These are phyloP conservation scores for Iris macrosiphon DNA, from an alignment of 106 monocot species.

Conservation along the genomic window DNA sequence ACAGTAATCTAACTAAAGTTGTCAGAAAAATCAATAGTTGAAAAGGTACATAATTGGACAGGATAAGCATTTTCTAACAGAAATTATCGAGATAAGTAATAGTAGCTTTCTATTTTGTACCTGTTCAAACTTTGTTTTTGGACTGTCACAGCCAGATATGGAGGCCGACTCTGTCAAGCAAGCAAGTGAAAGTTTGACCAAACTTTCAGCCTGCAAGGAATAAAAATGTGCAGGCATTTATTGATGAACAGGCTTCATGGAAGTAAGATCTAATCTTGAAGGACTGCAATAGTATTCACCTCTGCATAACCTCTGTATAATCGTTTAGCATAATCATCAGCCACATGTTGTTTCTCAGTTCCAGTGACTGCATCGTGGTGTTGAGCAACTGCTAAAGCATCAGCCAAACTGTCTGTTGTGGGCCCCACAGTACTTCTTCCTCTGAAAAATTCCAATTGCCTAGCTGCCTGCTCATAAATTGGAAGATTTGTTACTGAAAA, in stretches of 20 bases:
- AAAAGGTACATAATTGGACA: not conserved
- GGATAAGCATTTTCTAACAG: no score
- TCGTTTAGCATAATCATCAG: conserved; percentile 92
- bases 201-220: conserved; percentile 66
- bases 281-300: conserved; percentile 24
- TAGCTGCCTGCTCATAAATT: conserved; percentile 48
- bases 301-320: conserved; percentile 72
- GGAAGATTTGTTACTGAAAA: not conserved
- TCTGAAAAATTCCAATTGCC: conserved; percentile 87
- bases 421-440: conserved; percentile 44
- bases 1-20: no score
- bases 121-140: conserved; percentile 75
- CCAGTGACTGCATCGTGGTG: conserved; percentile 99
- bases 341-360: conserved; percentile 96
- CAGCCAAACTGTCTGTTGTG: conserved; percentile 65
- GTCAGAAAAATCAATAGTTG: no score
- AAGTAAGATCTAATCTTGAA: not conserved
- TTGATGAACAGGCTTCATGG: not conserved
- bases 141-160: conserved; percentile 38
- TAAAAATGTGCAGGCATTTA: no score
- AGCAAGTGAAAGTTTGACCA: conserved; percentile 61
- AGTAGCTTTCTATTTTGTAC: no score
- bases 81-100: no score
- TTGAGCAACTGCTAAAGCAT: conserved; percentile 92
- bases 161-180: conserved; percentile 64